Percentiles rank a stretch among this genome's conserved stretches.
phyloP scores from a whole-genome alignment of 1,139 yeast genomes.

The Lodderomyces margitis region DNA sequence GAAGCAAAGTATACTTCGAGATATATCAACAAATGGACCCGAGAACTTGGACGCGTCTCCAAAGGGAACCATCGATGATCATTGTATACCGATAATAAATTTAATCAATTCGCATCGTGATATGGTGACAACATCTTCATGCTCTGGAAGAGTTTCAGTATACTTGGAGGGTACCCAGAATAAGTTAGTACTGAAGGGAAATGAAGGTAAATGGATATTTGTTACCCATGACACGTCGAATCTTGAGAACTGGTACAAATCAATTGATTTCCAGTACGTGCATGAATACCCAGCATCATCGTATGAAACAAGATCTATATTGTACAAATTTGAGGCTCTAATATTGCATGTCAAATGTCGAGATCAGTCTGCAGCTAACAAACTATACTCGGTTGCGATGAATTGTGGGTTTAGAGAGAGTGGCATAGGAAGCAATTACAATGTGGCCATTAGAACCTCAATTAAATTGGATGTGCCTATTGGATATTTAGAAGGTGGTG shows the following conservation, averaged over 20 bases:
- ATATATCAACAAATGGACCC: slow-evolving; percentile 44
- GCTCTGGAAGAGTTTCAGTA: slow-evolving; percentile 84
- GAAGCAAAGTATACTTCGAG: slow-evolving; percentile 55
- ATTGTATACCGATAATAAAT: slow-evolving; percentile 68
- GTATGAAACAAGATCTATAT: slow-evolving; percentile 47
- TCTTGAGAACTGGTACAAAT: slow-evolving; percentile 52
- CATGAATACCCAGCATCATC: slow-evolving; percentile 11
- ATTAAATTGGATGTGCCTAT: slow-evolving; percentile 73
- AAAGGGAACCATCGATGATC: slow-evolving; percentile 75
- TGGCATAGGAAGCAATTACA: slow-evolving; percentile 76
- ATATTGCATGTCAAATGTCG: slow-evolving; percentile 82
- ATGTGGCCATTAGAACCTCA: slow-evolving; percentile 76
- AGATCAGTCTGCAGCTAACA: slow-evolving; percentile 54
- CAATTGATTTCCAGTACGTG: slow-evolving; percentile 25
- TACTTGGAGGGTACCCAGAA: slow-evolving; percentile 62
- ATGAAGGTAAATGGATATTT: slow-evolving; percentile 82
- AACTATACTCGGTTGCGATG: slow-evolving; percentile 70
- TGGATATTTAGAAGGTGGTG: slow-evolving; percentile 45
- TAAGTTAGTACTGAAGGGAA: slow-evolving; percentile 78
- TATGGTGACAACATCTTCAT: slow-evolving; percentile 84
- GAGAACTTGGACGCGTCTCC: slow-evolving; percentile 70
- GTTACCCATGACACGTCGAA: slow-evolving; percentile 64
- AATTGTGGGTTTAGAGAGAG: slow-evolving; percentile 83
- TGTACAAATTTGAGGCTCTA: slow-evolving; percentile 81
- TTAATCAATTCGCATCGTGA: slow-evolving; percentile 60